Base-by-base conservation (phyloP, 73 alveolate species). In the Effrenium voratum region DNA sequence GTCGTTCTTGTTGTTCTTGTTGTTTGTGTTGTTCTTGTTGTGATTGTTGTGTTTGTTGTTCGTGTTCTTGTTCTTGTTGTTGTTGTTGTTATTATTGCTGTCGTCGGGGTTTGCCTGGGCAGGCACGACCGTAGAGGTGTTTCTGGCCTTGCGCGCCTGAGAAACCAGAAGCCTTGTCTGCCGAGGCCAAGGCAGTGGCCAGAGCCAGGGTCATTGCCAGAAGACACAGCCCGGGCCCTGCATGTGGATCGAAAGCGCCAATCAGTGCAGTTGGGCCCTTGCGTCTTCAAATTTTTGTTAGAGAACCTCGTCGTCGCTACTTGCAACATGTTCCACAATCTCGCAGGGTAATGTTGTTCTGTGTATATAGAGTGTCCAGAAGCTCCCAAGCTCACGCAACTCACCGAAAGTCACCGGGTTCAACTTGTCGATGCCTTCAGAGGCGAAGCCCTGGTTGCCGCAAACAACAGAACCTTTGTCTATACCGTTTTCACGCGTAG, bases 101-200 rank as follows among this genome's bases (percentile, higher is more conserved):
- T n/a, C n/a, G n/a, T n/a, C n/a, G n/a, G n/a, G n/a, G n/a, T n/a
- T n/a, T n/a, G n/a, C n/a, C n/a, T n/a, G n/a, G n/a, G n/a, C n/a
- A n/a, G n/a, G n/a, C n/a, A n/a, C n/a, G n/a, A n/a, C n/a, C n/a
- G n/a, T n/a, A n/a, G n/a, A n/a, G n/a, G n/a, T n/a, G n/a, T n/a
- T n/a, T n/a, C n/a, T n/a, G n/a, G n/a, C n/a, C n/a, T n/a, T n/a
- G n/a, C n/a, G n/a, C n/a, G n/a, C n/a, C n/a, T n/a, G n/a, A n/a
- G n/a, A n/a, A n/a, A n/a, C 5, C 76, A 57, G n/a, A 52, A 24
- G 70, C 2, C 70, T 24, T 30, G 26, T 57, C 77, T 3, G 46
- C 46, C 5, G 6, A 87, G 95, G 95, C 95, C 95, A 3, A 87
- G 55, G 32, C 57, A 90, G 59, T 90, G 97, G 97, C 97, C 97